Evolutionary conservation across 441 rosid species (phyloP).

Genomic region (Erodium moschatum): DNA sequence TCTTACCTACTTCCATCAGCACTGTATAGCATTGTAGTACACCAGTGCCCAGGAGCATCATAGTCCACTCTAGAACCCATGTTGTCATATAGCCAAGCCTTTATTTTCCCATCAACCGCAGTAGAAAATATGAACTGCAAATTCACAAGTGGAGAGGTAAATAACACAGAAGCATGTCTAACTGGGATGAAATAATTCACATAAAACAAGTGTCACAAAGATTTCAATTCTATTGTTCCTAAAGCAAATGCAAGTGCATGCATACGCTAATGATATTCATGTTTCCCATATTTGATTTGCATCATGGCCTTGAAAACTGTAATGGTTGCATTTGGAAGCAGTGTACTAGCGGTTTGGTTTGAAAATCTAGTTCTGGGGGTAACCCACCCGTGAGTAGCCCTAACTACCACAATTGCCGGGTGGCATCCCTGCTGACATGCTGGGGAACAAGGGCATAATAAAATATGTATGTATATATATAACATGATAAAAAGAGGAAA

Average conservation of each 20-base stretch:
- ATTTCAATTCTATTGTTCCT: neutral
- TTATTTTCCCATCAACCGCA: conserved; percentile 70
- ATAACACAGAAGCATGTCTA: neutral
- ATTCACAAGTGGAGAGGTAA: neutral
- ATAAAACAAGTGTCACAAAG: neutral
- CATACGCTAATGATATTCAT: neutral
- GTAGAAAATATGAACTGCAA: conserved; percentile 70
- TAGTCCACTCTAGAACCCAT: conserved; percentile 73
- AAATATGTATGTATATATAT: too few relatives aligned
- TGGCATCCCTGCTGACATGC: neutral
- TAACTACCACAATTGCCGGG: neutral
- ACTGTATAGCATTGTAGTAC: conserved; percentile 67
- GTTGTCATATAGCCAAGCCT: conserved; percentile 73
- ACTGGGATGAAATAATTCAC: neutral
- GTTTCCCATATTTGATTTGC: neutral
- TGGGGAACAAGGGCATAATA: neutral
- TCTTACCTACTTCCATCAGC: conserved; percentile 69
- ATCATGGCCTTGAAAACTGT: neutral
- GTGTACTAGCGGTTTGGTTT: neutral
- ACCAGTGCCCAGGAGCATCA: conserved; percentile 66
- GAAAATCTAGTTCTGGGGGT: too few relatives aligned
- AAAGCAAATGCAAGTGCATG: neutral
- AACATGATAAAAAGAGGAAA: neutral
- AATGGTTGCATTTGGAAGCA: neutral
- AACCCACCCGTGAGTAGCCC: too few relatives aligned